phyloP scores from a whole-genome alignment of 2,329 filamentous ascomycete genomes.

The Ceratocystis variospora region DNA sequence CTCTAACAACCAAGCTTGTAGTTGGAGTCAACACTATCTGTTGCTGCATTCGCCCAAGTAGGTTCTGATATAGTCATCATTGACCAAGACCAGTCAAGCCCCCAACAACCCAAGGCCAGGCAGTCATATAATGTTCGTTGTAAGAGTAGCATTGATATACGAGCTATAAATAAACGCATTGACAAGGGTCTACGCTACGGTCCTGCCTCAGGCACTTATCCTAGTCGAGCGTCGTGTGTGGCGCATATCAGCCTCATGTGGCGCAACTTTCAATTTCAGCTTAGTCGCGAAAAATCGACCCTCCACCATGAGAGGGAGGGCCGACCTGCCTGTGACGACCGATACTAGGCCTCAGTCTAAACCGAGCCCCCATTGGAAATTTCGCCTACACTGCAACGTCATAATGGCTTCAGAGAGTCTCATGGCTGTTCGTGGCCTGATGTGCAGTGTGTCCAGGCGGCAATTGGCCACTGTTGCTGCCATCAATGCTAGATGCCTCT shows the following conservation, averaged over 20 bases:
- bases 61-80: background rate
- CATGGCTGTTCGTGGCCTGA: constrained; percentile 22
- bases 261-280: constrained; percentile 10
- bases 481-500: constrained; percentile 21
- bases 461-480: constrained; percentile 17
- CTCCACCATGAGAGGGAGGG: constrained; percentile 1
- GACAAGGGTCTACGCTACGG: background rate
- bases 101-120: background rate
- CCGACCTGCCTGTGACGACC: background rate
- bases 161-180: background rate
- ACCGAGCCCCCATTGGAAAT: background rate
- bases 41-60: background rate
- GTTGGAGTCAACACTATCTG: too few species aligned
- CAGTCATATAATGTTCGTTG: background rate
- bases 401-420: constrained; percentile 22
- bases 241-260: constrained; percentile 5
- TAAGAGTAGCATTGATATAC: background rate
- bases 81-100: background rate
- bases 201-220: background rate
- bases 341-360: background rate
- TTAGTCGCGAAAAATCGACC: constrained; percentile 14
- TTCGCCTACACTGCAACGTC: background rate
- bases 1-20: too few species aligned
- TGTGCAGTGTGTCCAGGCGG: constrained; percentile 9
- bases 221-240: background rate